Percentiles rank a stretch among this genome's conserved stretches.
Evolutionary conservation across 2,329 filamentous ascomycete species (phyloP).

Genomic region (Fusarium decemcellulare): DNA sequence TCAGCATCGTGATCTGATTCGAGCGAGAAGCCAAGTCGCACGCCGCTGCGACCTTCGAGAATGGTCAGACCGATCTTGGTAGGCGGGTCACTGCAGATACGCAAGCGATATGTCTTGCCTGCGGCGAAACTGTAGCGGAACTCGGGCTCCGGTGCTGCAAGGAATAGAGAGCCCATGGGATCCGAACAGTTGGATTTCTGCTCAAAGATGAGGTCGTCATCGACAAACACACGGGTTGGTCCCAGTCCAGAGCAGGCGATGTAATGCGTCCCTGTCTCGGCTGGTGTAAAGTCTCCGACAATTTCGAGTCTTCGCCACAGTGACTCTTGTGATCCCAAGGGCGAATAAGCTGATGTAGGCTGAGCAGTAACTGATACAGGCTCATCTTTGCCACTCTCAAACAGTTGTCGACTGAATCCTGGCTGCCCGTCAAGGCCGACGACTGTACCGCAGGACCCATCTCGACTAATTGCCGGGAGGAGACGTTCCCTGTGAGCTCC

Average conservation of each 20-base stretch:
- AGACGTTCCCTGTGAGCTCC: constrained; percentile 42
- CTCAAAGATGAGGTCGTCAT: constrained; percentile 47
- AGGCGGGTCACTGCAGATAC: constrained; percentile 47
- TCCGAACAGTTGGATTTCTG: constrained; percentile 46
- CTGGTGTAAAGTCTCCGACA: constrained; percentile 47
- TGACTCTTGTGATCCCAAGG: constrained; percentile 44
- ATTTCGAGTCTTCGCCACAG: constrained; percentile 45
- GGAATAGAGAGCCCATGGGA: constrained; percentile 50
- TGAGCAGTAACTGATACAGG: constrained; percentile 36
- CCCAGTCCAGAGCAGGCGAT: constrained; percentile 49
- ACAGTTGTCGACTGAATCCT: constrained; percentile 47
- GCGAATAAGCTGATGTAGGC: constrained; percentile 40
- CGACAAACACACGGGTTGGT: constrained; percentile 43
- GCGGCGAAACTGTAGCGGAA: constrained; percentile 43
- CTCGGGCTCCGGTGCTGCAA: constrained; percentile 44
- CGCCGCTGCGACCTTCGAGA: constrained; percentile 47
- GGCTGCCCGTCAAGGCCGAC: constrained; percentile 46
- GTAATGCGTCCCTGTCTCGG: constrained; percentile 47
- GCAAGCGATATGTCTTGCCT: constrained; percentile 45
- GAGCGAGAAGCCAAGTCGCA: constrained; percentile 48
- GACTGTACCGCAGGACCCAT: constrained; percentile 36
- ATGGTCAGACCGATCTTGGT: constrained; percentile 47
- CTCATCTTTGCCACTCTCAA: constrained; percentile 36
- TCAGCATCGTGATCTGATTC: constrained; percentile 51
- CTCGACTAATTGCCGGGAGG: constrained; percentile 30